Conservation (phyloP, 2,329 filamentous ascomycete species). For the Teratosphaeria viscida region DNA sequence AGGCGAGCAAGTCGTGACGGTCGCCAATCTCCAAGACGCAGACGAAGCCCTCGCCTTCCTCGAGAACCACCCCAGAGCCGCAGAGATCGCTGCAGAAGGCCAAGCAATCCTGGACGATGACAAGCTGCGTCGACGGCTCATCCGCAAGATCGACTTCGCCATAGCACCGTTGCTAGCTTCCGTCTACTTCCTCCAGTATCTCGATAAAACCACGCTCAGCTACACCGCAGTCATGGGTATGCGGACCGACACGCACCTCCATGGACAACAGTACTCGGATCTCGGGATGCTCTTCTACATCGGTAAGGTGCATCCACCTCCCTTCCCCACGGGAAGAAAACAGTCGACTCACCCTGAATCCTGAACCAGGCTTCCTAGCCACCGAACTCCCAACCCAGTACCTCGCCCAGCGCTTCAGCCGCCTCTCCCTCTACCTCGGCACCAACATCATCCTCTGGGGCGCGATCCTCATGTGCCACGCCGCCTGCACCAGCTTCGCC, state of each 20-base stretch:
- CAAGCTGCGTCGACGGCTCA: background rate
- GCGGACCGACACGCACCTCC: conserved; percentile 1
- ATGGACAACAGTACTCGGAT: conserved; percentile 2
- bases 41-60: conserved; percentile 3
- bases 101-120: conserved; percentile 1
- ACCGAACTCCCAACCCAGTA: conserved; percentile 2
- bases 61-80: conserved; percentile 2
- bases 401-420: background rate
- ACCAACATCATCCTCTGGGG: conserved; percentile 52
- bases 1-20: conserved; percentile 1
- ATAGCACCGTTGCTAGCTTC: conserved; percentile 1
- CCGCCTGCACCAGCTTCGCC: conserved; percentile 50
- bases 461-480: conserved; percentile 48
- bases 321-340: background rate
- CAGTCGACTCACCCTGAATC: background rate
- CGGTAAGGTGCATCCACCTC: background rate
- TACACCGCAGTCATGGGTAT: conserved; percentile 4
- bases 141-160: conserved; percentile 1
- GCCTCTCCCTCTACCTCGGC: conserved; percentile 1
- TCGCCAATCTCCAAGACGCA: background rate
- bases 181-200: conserved; percentile 3
- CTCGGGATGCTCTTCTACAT: conserved; percentile 2
- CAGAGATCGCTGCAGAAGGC: conserved; percentile 1
- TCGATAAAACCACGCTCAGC: conserved; percentile 2
- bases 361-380: background rate